Evolutionary conservation across 768 basidiomycete genomes (phyloP), one percentile per base, ranked within the genome.

Genomic region (Leucocoprinus leucothites): DNA sequence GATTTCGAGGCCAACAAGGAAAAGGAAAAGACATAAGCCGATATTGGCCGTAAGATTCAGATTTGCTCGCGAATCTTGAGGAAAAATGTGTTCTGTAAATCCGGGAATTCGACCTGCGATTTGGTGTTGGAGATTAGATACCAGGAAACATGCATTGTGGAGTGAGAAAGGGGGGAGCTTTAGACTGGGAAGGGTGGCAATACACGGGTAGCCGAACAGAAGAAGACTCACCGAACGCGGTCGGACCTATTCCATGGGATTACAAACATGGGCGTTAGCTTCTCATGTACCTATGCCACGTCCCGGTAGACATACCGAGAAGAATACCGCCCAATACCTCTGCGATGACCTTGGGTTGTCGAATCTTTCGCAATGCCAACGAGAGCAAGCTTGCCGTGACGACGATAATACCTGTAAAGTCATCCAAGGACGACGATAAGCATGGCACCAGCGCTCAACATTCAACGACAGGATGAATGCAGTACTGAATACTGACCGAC

Each of bases 1-100:
- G 55, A 97, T 94, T 74, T 93, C 91, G 31, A 96, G 84, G 2
- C 96, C 96, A 38, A 98, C 88, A 57, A 98, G 80, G 73, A 97
- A 98, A 13, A 98, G 81, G 71, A 93, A 94, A 42, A 94, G 81
- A 59, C 86, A 87, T 3, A 92, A 79, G 5, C 91, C 96, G 58
- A 98, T 91, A 61, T 92, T 91, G 13, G 96, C 91, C 16, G 89
- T 85, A 18, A 98, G 85, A 52, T 84, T 85, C 22, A 98, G 84
- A 66, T 87, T 95, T 0, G 93, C 78, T 5, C 80, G 66, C 0
- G 92, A 94, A 0, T 74, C 72, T 0, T 66, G 1, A 0, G 96
- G 94, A 68, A 98, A 98, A 51, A 97, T 85, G 65, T 85, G 84
- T 43, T 88, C 52, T 0, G 93, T 87, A 72, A 98, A 98, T 3